These are phyloP conservation scores for Populus hybrid DNA, from an alignment of 441 rosid species.

Conservation along the genomic window DNA sequence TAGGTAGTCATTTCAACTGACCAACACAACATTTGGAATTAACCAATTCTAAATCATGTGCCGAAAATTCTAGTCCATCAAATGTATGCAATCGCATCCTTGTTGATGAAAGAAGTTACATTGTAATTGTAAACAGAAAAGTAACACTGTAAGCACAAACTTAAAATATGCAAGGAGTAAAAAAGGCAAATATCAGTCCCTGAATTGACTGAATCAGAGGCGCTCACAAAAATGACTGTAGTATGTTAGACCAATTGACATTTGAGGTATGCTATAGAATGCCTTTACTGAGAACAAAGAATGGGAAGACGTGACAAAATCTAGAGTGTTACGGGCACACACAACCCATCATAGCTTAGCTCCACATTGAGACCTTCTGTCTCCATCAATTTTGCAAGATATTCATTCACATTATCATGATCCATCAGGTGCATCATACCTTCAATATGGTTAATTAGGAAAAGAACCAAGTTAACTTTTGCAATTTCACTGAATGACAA, in stretches of 20 bases:
- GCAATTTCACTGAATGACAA: background rate
- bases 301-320: conserved; percentile 5
- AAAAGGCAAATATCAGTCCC: background rate
- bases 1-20: background rate
- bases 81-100: background rate
- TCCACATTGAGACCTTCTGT: conserved; percentile 71
- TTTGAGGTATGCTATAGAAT: background rate
- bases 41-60: too few species aligned
- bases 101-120: background rate
- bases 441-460: conserved; percentile 18
- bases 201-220: background rate
- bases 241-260: background rate
- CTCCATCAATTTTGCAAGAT: conserved; percentile 51
- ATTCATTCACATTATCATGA: conserved; percentile 66
- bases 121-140: background rate
- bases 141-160: background rate
- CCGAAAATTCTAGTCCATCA: background rate
- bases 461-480: background rate
- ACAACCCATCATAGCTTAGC: conserved; percentile 82
- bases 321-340: conserved; percentile 60
- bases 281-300: conserved; percentile 1
- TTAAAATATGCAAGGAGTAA: background rate
- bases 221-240: conserved; percentile 1
- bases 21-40: background rate
- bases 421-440: conserved; percentile 99